Conservation (phyloP, 176 grass and related monocot species). For the Olyra latifolia region DNA sequence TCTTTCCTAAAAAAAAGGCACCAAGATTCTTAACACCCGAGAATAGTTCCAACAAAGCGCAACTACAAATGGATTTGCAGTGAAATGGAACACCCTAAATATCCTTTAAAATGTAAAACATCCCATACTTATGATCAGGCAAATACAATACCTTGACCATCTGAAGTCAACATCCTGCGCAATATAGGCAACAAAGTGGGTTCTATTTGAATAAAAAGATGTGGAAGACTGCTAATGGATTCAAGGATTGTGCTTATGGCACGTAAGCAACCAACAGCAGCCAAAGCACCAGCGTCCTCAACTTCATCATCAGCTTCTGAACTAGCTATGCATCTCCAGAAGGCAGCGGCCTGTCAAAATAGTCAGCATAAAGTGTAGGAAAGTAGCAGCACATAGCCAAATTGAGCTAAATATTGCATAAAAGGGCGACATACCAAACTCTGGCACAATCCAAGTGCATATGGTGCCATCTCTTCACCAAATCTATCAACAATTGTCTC, state of each 20-base stretch:
- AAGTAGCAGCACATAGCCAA: background rate
- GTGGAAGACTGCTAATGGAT: constrained; percentile 90
- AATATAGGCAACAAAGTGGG: constrained; percentile 86
- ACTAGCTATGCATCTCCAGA: constrained; percentile 94
- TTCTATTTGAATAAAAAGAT: constrained; percentile 89
- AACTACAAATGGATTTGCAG: background rate
- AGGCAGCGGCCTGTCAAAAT: constrained; percentile 69
- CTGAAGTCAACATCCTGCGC: constrained; percentile 74
- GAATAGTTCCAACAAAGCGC: background rate
- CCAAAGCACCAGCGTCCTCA: constrained; percentile 89
- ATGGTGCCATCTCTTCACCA: constrained; percentile 98
- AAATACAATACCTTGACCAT: constrained; percentile 85
- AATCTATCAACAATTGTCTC: constrained; percentile 95
- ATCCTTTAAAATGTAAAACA: constrained; percentile 13
- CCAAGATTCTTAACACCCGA: background rate
- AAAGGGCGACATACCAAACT: constrained; percentile 61
- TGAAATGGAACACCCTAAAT: background rate
- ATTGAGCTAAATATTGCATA: background rate
- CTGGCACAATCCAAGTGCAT: constrained; percentile 93
- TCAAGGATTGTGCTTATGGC: constrained; percentile 95
- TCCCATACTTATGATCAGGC: constrained; percentile 6
- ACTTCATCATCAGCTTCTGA: constrained; percentile 89
- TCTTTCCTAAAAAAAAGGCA: constrained; percentile 8
- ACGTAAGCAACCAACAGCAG: constrained; percentile 90
- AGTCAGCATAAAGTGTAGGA: constrained; percentile 29